Evolutionary conservation across 2,329 filamentous ascomycete genomes (phyloP).

Genomic region (Trichoderma afroharzianum): DNA sequence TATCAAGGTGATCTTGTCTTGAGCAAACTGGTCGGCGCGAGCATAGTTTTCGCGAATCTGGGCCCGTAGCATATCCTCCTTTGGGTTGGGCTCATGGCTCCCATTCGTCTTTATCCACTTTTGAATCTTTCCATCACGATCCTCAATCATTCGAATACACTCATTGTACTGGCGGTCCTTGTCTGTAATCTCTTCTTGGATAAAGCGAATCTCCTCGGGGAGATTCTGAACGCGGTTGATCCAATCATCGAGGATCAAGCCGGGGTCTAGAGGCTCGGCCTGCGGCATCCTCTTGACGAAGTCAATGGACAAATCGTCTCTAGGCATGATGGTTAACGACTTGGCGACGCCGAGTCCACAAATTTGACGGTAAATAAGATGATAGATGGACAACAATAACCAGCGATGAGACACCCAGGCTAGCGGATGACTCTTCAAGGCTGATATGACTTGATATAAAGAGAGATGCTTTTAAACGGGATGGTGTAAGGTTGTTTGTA

Average conservation of each 20-base stretch:
- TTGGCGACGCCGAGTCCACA: constrained; percentile 25
- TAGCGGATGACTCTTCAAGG: background rate
- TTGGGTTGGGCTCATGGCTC: constrained; percentile 69
- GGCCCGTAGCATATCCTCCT: constrained; percentile 65
- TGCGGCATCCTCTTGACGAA: constrained; percentile 64
- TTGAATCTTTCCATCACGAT: constrained; percentile 71
- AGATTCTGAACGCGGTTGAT: constrained; percentile 72
- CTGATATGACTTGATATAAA: background rate
- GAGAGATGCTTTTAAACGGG: background rate
- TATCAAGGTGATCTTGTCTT: constrained; percentile 69
- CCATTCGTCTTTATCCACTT: constrained; percentile 77
- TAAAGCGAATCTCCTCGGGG: constrained; percentile 76
- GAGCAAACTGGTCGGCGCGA: constrained; percentile 65
- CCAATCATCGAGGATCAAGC: constrained; percentile 75
- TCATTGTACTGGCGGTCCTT: constrained; percentile 72
- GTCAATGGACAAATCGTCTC: constrained; percentile 69
- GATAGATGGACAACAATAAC: constrained; percentile 13
- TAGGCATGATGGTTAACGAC: constrained; percentile 64
- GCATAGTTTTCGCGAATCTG: constrained; percentile 66
- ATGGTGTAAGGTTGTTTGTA: background rate
- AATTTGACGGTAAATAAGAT: constrained; percentile 24
- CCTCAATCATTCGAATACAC: constrained; percentile 64
- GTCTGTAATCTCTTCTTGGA: constrained; percentile 78
- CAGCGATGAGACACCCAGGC: background rate
- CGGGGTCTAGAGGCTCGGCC: constrained; percentile 59